Evolutionary conservation across 140 eudicot genomes (phyloP).

Genomic region (Oenanthe javanica): DNA sequence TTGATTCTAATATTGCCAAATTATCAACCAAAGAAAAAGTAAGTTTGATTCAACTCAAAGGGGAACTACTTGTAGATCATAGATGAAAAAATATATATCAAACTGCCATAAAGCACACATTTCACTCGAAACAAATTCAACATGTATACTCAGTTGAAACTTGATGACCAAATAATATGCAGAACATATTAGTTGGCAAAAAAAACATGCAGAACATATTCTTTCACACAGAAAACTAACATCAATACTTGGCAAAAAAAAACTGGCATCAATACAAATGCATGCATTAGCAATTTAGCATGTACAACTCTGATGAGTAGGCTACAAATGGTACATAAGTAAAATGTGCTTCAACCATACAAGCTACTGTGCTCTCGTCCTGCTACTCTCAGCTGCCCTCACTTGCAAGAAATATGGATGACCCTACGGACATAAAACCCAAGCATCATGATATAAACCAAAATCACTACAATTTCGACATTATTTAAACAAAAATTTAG

Average conservation of each 20-base stretch:
- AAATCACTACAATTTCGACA: neutral
- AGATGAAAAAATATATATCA: neutral
- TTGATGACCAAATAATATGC: neutral
- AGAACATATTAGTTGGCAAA: neutral
- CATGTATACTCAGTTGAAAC: neutral
- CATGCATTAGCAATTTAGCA: neutral
- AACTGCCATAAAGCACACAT: neutral
- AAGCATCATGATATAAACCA: neutral
- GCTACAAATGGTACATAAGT: neutral
- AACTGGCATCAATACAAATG: neutral
- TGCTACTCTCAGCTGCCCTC: conserved; percentile 49
- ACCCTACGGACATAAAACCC: conserved; percentile 13
- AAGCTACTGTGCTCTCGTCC: conserved; percentile 30
- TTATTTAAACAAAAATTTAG: neutral
- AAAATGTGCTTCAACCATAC: neutral
- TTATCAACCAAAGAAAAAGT: neutral
- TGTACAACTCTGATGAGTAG: neutral
- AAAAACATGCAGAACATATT: neutral
- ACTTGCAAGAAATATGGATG: conserved; percentile 55
- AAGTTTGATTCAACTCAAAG: neutral
- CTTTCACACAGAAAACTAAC: neutral
- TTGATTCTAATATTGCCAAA: neutral
- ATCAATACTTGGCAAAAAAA: neutral
- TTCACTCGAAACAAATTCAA: neutral
- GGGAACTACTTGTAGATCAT: neutral